phyloP scores from a whole-genome alignment of 345 rosid genomes.

The Dovyalis caffra region DNA sequence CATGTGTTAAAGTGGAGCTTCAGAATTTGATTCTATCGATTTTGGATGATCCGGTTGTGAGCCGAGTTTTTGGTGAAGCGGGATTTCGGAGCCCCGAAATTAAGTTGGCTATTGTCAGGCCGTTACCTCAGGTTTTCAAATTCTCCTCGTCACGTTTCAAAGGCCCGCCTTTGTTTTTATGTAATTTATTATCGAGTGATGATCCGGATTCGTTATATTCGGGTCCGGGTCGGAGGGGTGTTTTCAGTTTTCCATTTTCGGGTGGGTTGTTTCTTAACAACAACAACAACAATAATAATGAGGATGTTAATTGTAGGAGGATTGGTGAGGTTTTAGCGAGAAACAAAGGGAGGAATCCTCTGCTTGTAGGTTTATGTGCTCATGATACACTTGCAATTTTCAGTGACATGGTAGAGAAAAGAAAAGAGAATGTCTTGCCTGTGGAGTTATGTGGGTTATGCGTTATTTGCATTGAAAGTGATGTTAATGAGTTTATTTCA shows the following conservation, averaged over 20 bases:
- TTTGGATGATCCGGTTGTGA: conserved; percentile 71
- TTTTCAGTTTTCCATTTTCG: conserved; percentile 31
- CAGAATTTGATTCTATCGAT: conserved; percentile 56
- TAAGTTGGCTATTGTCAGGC: conserved; percentile 61
- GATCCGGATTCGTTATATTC: conserved; percentile 5
- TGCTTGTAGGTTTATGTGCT: conserved; percentile 52
- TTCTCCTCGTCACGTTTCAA: not conserved
- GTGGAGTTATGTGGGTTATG: conserved; percentile 38
- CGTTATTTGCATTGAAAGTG: conserved; percentile 42
- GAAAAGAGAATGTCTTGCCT: conserved; percentile 37
- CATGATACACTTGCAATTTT: conserved; percentile 44
- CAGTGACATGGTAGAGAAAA: not conserved
- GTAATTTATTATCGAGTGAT: conserved; percentile 23
- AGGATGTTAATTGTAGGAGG: conserved; percentile 41
- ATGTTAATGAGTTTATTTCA: conserved; percentile 32
- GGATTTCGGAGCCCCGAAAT: conserved; percentile 66
- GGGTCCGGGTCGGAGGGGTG: conserved; percentile 25
- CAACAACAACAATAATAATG: conserved; percentile 13
- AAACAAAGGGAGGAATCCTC: conserved; percentile 38
- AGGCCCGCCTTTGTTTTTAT: conserved; percentile 44
- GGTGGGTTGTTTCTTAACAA: conserved; percentile 1
- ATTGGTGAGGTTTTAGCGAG: conserved; percentile 41
- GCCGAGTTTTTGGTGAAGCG: conserved; percentile 62
- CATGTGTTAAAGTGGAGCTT: conserved; percentile 50
- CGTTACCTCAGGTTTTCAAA: conserved; percentile 24